Evolutionary conservation across 352 stramenopile species (phyloP).

Genomic region (Phytophthora chlamydospora): DNA sequence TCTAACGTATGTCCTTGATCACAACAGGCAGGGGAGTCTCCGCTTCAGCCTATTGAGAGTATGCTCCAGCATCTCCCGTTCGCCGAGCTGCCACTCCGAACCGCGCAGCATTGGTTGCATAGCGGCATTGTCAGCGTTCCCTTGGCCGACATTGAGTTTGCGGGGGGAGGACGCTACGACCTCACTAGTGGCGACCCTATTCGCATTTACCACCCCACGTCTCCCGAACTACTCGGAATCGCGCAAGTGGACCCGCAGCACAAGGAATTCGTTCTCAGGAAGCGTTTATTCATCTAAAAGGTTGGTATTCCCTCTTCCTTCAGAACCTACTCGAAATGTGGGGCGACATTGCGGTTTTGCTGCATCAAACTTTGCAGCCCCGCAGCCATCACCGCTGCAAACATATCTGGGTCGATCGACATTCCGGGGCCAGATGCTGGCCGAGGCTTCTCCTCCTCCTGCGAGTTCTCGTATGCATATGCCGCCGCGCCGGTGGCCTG

Average conservation of each 20-base stretch:
- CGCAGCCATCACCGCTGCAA: conserved; percentile 82
- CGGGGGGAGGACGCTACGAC: conserved; percentile 15
- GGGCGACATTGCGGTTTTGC: conserved; percentile 33
- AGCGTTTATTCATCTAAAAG: conserved; percentile 71
- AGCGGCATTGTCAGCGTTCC: conserved; percentile 48
- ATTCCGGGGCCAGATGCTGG: conserved; percentile 31
- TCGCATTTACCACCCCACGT: conserved; percentile 55
- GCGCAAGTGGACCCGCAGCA: conserved; percentile 54
- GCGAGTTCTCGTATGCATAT: conserved; percentile 79
- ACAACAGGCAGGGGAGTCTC: conserved; percentile 40
- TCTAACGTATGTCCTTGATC: neutral
- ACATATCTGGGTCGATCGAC: conserved; percentile 84
- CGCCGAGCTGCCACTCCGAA: conserved; percentile 35
- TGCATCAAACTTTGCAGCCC: conserved; percentile 88
- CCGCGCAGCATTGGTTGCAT: conserved; percentile 53
- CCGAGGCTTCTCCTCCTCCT: conserved; percentile 41
- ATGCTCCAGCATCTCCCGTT: conserved; percentile 64
- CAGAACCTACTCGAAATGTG: conserved; percentile 40
- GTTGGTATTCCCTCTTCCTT: conserved; percentile 17
- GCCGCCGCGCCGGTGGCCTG: conserved; percentile 81
- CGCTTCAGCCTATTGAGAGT: conserved; percentile 62
- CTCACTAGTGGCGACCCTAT: conserved; percentile 48
- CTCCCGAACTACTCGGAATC: conserved; percentile 52
- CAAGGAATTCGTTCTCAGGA: conserved; percentile 57
- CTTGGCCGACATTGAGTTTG: conserved; percentile 35